These are phyloP conservation scores for Fusarium dlaminii DNA, from an alignment of 2,329 filamentous ascomycete species.

Conservation along the genomic window DNA sequence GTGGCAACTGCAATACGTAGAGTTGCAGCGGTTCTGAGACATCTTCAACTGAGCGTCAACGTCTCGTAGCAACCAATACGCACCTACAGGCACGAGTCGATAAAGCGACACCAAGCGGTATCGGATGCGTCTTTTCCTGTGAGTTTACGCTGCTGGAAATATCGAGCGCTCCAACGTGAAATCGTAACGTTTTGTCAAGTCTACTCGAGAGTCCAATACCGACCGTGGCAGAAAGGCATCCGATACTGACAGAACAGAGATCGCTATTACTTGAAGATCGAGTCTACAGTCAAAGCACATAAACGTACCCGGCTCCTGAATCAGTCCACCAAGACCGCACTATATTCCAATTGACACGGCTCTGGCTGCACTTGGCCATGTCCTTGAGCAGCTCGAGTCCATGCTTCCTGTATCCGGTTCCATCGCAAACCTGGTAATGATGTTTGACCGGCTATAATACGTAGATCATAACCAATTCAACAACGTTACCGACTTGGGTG, in stretches of 20 bases:
- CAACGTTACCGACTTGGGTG: not conserved
- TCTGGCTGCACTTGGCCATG: not conserved
- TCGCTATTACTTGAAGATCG: not conserved
- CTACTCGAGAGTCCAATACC: not conserved
- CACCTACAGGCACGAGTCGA: rapidly evolving
- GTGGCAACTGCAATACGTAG: rapidly evolving
- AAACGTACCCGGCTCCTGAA: not conserved
- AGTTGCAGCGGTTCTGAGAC: too few species aligned
- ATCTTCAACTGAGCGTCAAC: not conserved
- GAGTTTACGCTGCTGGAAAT: not conserved
- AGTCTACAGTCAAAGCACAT: not conserved
- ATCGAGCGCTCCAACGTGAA: not conserved
- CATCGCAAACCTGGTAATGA: not conserved
- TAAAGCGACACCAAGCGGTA: not conserved
- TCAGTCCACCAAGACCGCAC: not conserved
- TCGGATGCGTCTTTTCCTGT: not conserved
- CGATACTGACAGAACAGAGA: not conserved
- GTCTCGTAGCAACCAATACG: not conserved
- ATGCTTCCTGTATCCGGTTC: not conserved
- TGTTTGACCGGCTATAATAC: not conserved
- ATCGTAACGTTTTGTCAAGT: not conserved
- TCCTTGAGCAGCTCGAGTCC: not conserved
- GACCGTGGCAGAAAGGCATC: not conserved
- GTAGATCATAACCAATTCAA: not conserved
- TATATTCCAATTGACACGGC: not conserved